Percentiles rank a stretch among this genome's conserved stretches.
These are phyloP conservation scores for Coemansia sp. DNA, from an alignment of 192 early-diverging fungal genomes.

Conservation along the genomic window DNA sequence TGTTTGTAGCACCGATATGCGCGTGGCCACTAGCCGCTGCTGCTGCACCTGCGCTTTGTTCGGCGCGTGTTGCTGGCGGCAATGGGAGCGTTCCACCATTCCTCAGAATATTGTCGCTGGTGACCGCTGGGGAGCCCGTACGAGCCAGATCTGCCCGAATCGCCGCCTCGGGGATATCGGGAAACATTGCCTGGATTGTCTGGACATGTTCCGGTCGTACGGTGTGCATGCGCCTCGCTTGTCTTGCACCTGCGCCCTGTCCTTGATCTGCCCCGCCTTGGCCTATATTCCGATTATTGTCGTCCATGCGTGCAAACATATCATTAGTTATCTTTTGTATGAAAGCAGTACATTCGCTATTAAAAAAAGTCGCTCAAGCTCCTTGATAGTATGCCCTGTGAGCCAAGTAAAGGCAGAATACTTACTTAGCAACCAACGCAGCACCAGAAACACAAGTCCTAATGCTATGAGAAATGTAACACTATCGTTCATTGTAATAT, in stretches of 20 bases:
- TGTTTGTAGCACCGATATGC: background rate
- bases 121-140: constrained; percentile 80
- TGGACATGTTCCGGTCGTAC: constrained; percentile 60
- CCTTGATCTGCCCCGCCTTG: constrained; percentile 39
- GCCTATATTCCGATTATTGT: constrained; percentile 13
- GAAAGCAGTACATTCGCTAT: background rate
- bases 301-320: background rate
- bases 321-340: background rate
- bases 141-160: constrained; percentile 74
- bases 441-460: constrained; percentile 46
- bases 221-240: constrained; percentile 27
- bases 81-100: constrained; percentile 55
- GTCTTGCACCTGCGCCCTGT: constrained; percentile 10
- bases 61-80: constrained; percentile 28
- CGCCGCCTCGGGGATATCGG: constrained; percentile 71
- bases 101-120: constrained; percentile 76
- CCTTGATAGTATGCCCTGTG: background rate
- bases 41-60: constrained; percentile 9
- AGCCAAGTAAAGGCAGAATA: background rate
- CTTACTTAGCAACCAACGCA: constrained; percentile 51
- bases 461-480: constrained; percentile 43
- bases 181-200: constrained; percentile 79
- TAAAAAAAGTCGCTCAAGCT: background rate
- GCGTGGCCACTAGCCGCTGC: background rate
- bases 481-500: constrained; percentile 46